Base-by-base conservation (phyloP, 2,329 filamentous ascomycete genomes). In the Lasiodiplodia sp. region DNA sequence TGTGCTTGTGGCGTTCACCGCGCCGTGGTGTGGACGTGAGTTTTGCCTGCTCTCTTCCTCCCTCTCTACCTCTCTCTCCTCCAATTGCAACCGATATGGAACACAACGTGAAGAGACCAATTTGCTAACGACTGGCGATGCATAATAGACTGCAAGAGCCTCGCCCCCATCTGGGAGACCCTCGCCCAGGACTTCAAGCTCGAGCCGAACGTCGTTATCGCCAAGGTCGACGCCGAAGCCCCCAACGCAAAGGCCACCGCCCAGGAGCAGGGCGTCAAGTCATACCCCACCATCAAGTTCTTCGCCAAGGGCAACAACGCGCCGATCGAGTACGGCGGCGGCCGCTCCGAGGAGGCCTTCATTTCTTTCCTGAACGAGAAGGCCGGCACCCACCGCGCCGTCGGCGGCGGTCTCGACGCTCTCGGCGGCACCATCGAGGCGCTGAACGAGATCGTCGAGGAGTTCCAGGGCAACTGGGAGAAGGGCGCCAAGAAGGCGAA, bases 21-120 rank as follows among this genome's bases (percentile, higher is more conserved):
- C 96, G 66, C 94, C 96, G 66, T 98, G 95, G 96, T 99, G 96
- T 83, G 95, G 95, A 81, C 95, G 96, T 98, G 88, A 83, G 94
- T 92, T 92, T 34, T 34, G 31, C 31, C 31, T 2, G 73, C 73
- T 70, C 21, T 44, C 2, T 21, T 14, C 2, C 12, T 34, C 25
- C 38, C 10, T n/a, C 14, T 60, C 60, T 31, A 3, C 23, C 25
- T 25, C 10, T n/a, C 14, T 60, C 60, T 31, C 7, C 23, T 31
- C 6, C 18, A 16, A 44, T 44, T 44, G 6, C 5, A 2, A 1
- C 16, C 4, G 4, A 14, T 16, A 1, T 16, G 38, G 12, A 40
- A 16, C 38, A 12, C 38, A 6, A 4, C 12, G 10, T 8, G 34
- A n/a, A 57, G 18, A 34, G 31, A 57, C 3, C 11, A 21, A n/a